phyloP scores from a whole-genome alignment of 2,329 filamentous ascomycete genomes.

The Colletotrichum lini region DNA sequence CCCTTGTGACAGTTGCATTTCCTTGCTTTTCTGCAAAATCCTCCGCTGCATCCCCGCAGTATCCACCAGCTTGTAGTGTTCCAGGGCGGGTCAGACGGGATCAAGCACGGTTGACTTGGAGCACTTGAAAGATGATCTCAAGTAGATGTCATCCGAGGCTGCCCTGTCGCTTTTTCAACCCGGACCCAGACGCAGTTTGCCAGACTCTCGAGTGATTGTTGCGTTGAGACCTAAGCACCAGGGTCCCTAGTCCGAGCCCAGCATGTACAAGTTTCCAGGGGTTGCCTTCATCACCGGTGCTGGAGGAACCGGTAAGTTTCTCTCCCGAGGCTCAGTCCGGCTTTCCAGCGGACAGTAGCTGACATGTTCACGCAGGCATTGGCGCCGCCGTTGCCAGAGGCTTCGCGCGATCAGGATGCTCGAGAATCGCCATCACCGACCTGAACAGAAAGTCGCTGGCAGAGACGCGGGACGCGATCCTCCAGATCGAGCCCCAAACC shows the following conservation, averaged over 20 bases:
- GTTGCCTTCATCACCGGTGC: constrained; percentile 64
- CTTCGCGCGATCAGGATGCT: constrained; percentile 65
- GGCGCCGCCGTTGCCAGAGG: constrained; percentile 66
- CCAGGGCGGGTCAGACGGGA: neutral
- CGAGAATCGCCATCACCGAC: constrained; percentile 68
- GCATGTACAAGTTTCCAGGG: constrained; percentile 54
- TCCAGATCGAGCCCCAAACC: constrained; percentile 51
- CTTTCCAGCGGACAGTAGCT: neutral
- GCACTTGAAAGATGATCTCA: constrained; percentile 14
- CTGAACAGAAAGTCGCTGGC: constrained; percentile 58
- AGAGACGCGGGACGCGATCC: constrained; percentile 52
- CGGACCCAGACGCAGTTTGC: neutral
- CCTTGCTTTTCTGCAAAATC: constrained; percentile 22
- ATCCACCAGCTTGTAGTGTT: constrained; percentile 22
- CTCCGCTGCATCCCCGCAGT: constrained; percentile 32
- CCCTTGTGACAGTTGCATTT: neutral
- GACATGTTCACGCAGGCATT: constrained; percentile 60
- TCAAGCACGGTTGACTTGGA: constrained; percentile 1
- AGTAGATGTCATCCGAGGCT: neutral
- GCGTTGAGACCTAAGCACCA: neutral
- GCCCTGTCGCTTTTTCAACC: neutral
- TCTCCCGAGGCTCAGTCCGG: neutral
- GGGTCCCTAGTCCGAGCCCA: neutral
- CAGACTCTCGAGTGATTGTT: neutral
- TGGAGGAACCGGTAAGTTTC: constrained; percentile 58